Evolutionary conservation across 1,284 basidiomycete species (phyloP).

Genomic region (Agaricales sp.): DNA sequence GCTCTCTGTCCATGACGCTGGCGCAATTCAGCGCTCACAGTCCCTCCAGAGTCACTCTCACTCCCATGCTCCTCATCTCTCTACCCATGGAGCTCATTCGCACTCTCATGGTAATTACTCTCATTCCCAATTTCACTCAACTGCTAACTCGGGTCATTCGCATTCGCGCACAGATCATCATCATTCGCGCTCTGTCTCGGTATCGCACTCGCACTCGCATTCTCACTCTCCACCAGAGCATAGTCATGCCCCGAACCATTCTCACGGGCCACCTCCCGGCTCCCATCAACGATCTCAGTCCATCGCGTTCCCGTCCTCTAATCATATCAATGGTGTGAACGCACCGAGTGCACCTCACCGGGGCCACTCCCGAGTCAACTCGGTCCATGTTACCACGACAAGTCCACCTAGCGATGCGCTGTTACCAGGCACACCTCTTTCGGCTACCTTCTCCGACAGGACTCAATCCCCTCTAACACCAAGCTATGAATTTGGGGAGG

Average conservation of each 20-base stretch:
- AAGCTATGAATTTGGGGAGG: conserved; percentile 48
- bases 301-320: conserved; percentile 22
- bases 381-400: not conserved
- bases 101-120: conserved; percentile 15
- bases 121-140: conserved; percentile 14
- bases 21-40: not conserved
- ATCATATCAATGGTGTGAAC: no score
- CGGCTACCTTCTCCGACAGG: no score
- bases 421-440: not conserved
- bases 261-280: conserved; percentile 12
- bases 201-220: conserved; percentile 16
- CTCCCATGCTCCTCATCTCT: conserved; percentile 9
- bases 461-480: conserved; percentile 29
- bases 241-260: conserved; percentile 16
- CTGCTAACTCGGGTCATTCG: conserved; percentile 5
- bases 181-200: conserved; percentile 21
- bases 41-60: conserved; percentile 4
- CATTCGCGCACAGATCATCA: no score
- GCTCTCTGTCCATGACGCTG: conserved; percentile 14
- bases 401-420: not conserved
- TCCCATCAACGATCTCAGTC: conserved; percentile 8
- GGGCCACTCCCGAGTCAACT: not conserved
- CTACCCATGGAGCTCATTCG: conserved; percentile 6
- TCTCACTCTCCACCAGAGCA: conserved; percentile 13
- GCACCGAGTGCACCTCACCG: not conserved